Evolutionary conservation across 1,284 basidiomycete species (phyloP).

Genomic region (Boletus smithii): DNA sequence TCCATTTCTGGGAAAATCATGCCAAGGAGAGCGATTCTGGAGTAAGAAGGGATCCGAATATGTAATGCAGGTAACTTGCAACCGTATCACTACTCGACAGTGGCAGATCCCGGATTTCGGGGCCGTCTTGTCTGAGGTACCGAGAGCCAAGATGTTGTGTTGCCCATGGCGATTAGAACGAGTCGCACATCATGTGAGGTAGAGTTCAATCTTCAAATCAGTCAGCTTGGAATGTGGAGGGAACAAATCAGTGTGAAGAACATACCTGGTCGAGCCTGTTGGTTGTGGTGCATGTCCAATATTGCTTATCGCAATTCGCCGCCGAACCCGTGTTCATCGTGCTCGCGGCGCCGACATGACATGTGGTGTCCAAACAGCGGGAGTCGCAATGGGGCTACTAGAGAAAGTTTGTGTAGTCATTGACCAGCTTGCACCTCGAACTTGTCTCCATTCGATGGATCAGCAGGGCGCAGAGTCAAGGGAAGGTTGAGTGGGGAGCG

Average conservation of each 20-base stretch:
- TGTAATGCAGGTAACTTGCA: not conserved
- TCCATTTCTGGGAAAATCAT: constrained; percentile 4
- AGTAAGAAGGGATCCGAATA: not conserved
- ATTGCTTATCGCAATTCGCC: not conserved
- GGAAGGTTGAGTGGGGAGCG: not conserved
- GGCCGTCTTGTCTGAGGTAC: constrained; percentile 1
- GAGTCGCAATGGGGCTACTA: not conserved
- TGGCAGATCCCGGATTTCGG: constrained; percentile 2
- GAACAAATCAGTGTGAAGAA: not conserved
- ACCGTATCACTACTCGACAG: not conserved
- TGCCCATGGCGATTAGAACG: not conserved
- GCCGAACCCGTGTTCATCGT: no score
- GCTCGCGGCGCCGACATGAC: no score
- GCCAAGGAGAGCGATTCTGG: not conserved
- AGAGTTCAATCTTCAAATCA: no score
- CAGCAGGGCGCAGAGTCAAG: not conserved
- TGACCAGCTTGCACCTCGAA: not conserved
- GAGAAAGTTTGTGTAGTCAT: not conserved
- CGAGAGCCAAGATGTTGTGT: constrained; percentile 6
- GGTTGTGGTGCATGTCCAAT: not conserved
- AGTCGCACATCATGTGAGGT: not conserved
- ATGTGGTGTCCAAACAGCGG: not conserved
- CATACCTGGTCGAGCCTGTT: not conserved
- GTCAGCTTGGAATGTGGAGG: not conserved
- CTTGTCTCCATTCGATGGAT: not conserved